Base-by-base conservation (phyloP, 2,329 filamentous ascomycete genomes). In the Pseudovirgaria hyperparasitica region DNA sequence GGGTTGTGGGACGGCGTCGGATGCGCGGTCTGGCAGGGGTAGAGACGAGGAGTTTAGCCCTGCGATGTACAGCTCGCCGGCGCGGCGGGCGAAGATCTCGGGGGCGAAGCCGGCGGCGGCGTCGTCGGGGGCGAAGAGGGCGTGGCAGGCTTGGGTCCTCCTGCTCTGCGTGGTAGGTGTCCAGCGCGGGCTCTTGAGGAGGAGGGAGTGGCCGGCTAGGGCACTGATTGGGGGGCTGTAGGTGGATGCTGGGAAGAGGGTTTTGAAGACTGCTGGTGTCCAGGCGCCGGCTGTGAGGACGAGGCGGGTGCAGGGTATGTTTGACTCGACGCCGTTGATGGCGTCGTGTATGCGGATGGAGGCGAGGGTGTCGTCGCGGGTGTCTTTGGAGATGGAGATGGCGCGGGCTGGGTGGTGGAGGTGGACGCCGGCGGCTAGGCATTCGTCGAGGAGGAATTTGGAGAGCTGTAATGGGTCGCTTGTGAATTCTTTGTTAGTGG, bases 201-300 rank as follows among this genome's bases (percentile, higher is more conserved):
- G 66, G 6, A 87, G 53, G 11, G 76, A 82, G 50, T 86, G 74
- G 0, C 81, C 82, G 0, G 77, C 76, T 5, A 85, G 56, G 11
- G 70, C 63, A 3, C 59, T 56, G 22, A 84, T 58, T 1, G 72
- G 69, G 13, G 85, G 54, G 8, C 56, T 47, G 2, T 64, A 42
- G 3, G 41, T 43, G 1, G 75, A 64, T 0, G 49, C 41, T 0
- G 70, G 70, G 42, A 87, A 86, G 10, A 87, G 63, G 1, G 58
- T 54, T 2, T 54, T 39, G 44, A 82, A 77, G n/a, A 82, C 70
- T 17, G 55, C 52, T 0, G 70, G 64, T 1, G 78, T 77, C 81
- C 82, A 87, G 3, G 72, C 67, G 3, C 81, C 81, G 0, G 77
- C 68, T 0, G 76, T 57, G 33, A 87, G 63, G 10, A 86, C 55